These are phyloP conservation scores for Metschnikowia colocasiae DNA, from an alignment of 805 yeast species.

Conservation along the genomic window DNA sequence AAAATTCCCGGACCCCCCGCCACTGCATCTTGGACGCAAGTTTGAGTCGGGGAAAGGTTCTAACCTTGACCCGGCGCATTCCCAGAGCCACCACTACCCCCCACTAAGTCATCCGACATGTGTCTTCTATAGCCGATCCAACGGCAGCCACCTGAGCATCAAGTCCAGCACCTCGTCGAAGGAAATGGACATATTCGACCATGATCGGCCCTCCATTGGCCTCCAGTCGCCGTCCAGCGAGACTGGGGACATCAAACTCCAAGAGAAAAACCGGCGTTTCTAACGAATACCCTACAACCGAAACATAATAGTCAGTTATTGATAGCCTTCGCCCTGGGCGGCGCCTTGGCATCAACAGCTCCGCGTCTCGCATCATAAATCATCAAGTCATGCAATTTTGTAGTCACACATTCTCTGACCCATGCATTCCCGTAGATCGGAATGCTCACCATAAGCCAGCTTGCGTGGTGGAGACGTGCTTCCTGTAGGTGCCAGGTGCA, in stretches of 20 bases:
- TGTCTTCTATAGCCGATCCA: conserved; percentile 11
- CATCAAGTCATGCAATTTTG: neutral
- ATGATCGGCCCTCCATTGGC: conserved; percentile 22
- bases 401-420: neutral
- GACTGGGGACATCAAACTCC: neutral
- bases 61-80: conserved; percentile 5
- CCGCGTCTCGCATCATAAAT: neutral
- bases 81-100: conserved; percentile 13
- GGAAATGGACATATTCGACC: conserved; percentile 25
- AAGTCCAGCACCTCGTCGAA: conserved; percentile 21
- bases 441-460: neutral
- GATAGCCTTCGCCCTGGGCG: neutral
- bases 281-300: neutral
- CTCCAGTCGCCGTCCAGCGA: conserved; percentile 26
- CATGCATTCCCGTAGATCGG: neutral
- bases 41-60: conserved; percentile 4
- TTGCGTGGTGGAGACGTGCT: too few relatives aligned
- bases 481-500: neutral
- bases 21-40: conserved; percentile 4
- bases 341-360: neutral
- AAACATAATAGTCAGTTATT: neutral
- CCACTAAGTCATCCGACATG: conserved; percentile 8
- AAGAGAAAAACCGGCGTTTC: conserved; percentile 4
- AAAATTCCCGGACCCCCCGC: conserved; percentile 1
- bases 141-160: conserved; percentile 27